Conservation (phyloP, 2,329 filamentous ascomycete species). For the Sphaerulina vaccinii region DNA sequence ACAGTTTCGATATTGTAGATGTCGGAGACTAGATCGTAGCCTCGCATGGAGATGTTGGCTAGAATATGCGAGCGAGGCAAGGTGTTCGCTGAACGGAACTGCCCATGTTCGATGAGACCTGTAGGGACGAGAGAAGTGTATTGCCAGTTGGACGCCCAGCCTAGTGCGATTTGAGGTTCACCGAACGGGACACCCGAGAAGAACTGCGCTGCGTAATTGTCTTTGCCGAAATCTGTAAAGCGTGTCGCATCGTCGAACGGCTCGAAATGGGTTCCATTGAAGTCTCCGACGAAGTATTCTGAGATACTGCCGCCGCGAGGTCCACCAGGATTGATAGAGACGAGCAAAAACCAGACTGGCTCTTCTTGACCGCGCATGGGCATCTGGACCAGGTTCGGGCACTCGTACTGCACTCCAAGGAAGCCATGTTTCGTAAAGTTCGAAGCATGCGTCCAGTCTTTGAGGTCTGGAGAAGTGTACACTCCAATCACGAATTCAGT, state of each 20-base stretch:
- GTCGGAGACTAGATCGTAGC: conserved; percentile 53
- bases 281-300: conserved; percentile 58
- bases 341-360: conserved; percentile 46
- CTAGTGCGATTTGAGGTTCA: conserved; percentile 49
- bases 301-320: conserved; percentile 57
- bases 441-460: conserved; percentile 57
- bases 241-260: conserved; percentile 42
- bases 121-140: conserved; percentile 56
- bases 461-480: conserved; percentile 60
- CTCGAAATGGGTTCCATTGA: conserved; percentile 64
- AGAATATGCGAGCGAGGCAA: conserved; percentile 55
- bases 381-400: conserved; percentile 61
- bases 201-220: conserved; percentile 59
- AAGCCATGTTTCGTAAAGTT: conserved; percentile 58
- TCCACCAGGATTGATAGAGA: conserved; percentile 59
- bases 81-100: conserved; percentile 54
- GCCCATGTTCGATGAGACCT: conserved; percentile 47
- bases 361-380: conserved; percentile 48
- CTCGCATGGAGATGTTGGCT: conserved; percentile 51
- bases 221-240: conserved; percentile 39
- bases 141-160: conserved; percentile 62
- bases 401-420: conserved; percentile 60
- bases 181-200: conserved; percentile 49
- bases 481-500: conserved; percentile 59
- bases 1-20: conserved; percentile 53